Conservation (phyloP, 164 flowering plant genomes). For the Akebia trifoliata region DNA sequence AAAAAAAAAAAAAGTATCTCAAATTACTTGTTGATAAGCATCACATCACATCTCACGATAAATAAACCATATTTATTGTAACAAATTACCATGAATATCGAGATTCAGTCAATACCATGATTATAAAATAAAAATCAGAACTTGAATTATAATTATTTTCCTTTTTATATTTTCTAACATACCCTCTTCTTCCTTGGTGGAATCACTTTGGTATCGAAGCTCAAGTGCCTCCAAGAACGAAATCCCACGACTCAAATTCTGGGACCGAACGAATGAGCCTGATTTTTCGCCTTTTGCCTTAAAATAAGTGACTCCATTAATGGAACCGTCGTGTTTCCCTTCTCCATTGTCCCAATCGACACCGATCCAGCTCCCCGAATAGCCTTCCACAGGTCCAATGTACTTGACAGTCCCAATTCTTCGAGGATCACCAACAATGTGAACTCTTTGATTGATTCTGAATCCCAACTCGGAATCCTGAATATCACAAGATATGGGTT, state of each 20-base stretch:
- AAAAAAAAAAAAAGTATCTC: no score
- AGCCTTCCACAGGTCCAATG: slow-evolving; percentile 66
- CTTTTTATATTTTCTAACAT: slow-evolving; percentile 1
- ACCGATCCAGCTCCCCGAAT: slow-evolving; percentile 78
- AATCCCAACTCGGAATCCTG: slow-evolving; percentile 22
- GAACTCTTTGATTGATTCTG: slow-evolving; percentile 66
- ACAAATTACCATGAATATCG: no score
- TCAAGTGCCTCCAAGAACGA: slow-evolving; percentile 66
- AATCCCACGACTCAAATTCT: slow-evolving; percentile 58
- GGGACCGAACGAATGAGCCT: slow-evolving; percentile 69
- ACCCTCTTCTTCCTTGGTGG: slow-evolving; percentile 87
- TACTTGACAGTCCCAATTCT: slow-evolving; percentile 75
- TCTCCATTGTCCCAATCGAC: slow-evolving; percentile 89
- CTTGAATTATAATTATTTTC: neutral
- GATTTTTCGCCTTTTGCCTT: slow-evolving; percentile 45
- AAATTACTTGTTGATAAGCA: no score
- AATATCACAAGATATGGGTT: neutral
- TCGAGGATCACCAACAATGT: slow-evolving; percentile 42
- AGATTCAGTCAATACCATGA: neutral
- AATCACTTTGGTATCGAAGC: slow-evolving; percentile 47
- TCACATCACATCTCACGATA: no score
- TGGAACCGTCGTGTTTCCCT: slow-evolving; percentile 86
- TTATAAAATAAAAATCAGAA: neutral
- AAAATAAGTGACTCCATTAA: slow-evolving; percentile 69
- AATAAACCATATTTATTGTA: no score